phyloP scores from a whole-genome alignment of 176 grass and related monocot species.

The Poa annua region DNA sequence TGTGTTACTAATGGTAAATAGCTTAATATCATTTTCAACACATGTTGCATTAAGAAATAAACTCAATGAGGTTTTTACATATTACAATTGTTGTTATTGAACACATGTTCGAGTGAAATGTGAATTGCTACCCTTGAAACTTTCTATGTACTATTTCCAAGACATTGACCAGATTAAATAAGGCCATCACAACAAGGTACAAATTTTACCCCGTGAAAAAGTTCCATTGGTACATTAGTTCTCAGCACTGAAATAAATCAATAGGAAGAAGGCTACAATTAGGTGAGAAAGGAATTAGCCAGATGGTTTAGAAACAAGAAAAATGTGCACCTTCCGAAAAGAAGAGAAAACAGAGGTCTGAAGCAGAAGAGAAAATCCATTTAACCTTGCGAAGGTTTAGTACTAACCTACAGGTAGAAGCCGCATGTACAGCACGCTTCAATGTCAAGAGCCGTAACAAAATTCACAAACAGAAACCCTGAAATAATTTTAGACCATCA shows the following conservation, averaged over 20 bases:
- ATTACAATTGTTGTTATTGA: neutral
- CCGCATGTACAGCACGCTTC: slow-evolving; percentile 25
- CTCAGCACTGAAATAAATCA: neutral
- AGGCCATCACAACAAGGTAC: neutral
- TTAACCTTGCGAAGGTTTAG: slow-evolving; percentile 23
- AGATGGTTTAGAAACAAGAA: slow-evolving; percentile 12
- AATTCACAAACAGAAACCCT: slow-evolving; percentile 36
- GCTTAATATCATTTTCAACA: neutral
- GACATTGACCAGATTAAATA: neutral
- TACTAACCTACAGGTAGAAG: slow-evolving; percentile 47
- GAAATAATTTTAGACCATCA: slow-evolving; percentile 36
- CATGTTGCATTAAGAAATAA: slow-evolving; percentile 13
- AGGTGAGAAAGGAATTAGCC: neutral
- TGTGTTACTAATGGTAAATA: neutral
- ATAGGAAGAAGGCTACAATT: neutral
- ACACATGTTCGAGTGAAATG: neutral
- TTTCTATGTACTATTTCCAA: neutral
- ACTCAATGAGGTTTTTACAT: neutral
- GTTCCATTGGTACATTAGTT: slow-evolving; percentile 14
- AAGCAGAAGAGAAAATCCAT: slow-evolving; percentile 15
- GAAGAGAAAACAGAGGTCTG: neutral
- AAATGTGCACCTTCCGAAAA: neutral
- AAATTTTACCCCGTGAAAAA: slow-evolving; percentile 5
- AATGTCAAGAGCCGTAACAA: neutral
- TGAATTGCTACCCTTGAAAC: slow-evolving; percentile 8